Conservation (phyloP, 1,284 basidiomycete genomes). For the Fomitopsis betulina region DNA sequence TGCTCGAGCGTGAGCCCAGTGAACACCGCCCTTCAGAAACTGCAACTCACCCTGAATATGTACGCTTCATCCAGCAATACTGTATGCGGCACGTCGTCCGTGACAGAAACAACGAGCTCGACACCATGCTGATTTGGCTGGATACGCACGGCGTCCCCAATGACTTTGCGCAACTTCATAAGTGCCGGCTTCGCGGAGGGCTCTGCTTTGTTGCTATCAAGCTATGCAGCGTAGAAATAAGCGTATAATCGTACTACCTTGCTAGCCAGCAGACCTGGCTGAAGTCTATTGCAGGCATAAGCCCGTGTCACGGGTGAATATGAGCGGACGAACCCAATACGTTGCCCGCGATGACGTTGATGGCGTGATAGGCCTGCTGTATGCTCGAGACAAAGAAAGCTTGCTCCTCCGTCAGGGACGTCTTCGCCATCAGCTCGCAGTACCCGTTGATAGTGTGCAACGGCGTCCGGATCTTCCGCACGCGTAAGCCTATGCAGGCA, state of each 20-base stretch:
- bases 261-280: conserved; percentile 21
- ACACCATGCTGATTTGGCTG: conserved; percentile 19
- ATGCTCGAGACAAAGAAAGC: conserved; percentile 26
- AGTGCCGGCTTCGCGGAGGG: conserved; percentile 25
- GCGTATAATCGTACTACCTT: background rate
- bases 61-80: conserved; percentile 29
- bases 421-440: conserved; percentile 25
- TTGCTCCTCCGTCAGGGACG: conserved; percentile 26
- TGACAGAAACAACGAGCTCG: conserved; percentile 25
- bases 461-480: conserved; percentile 25
- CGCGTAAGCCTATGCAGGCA: background rate
- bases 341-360: conserved; percentile 30
- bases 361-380: conserved; percentile 29
- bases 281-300: conserved; percentile 17
- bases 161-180: conserved; percentile 25
- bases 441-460: conserved; percentile 30
- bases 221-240: conserved; percentile 10
- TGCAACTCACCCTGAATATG: conserved; percentile 22
- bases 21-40: background rate
- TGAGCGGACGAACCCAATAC: conserved; percentile 21
- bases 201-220: conserved; percentile 28
- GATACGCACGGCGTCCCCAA: conserved; percentile 26
- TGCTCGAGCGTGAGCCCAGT: background rate
- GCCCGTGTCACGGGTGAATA: background rate
- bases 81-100: conserved; percentile 19